phyloP scores from a whole-genome alignment of 148 eudicot genomes.

The Pharnaceum exiguum region DNA sequence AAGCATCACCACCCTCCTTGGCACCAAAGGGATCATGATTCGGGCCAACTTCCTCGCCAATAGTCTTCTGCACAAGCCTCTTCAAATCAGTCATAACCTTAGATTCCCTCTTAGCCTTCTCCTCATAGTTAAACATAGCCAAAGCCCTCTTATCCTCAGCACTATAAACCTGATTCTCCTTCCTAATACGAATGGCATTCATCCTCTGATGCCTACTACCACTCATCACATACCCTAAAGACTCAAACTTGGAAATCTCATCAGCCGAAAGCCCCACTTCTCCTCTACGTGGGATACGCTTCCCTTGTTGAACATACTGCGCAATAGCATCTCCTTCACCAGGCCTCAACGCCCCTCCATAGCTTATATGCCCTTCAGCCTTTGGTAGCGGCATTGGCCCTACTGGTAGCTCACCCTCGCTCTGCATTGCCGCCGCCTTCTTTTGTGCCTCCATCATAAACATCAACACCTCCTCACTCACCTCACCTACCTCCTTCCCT shows the following conservation, averaged over 20 bases:
- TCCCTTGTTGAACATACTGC: slow-evolving; percentile 97
- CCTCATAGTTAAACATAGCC: slow-evolving; percentile 98
- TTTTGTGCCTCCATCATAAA: slow-evolving; percentile 50
- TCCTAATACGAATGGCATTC: slow-evolving; percentile 99
- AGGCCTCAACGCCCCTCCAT: slow-evolving; percentile 97
- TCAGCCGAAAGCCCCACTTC: slow-evolving; percentile 98
- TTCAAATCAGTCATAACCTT: slow-evolving; percentile 94
- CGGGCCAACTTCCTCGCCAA: slow-evolving; percentile 74
- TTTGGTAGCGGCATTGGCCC: slow-evolving; percentile 92
- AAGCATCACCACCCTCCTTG: slow-evolving; percentile 59
- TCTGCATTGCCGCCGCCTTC: slow-evolving; percentile 38
- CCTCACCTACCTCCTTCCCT: slow-evolving; percentile 27
- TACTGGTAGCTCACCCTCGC: slow-evolving; percentile 57
- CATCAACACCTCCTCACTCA: slow-evolving; percentile 38
- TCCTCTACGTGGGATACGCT: slow-evolving; percentile 99
- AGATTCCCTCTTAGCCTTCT: slow-evolving; percentile 84
- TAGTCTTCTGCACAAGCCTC: slow-evolving; percentile 82
- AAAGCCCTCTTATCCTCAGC: slow-evolving; percentile 98
- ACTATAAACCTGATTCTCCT: slow-evolving; percentile 98
- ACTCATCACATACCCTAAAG: slow-evolving; percentile 96
- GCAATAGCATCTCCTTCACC: slow-evolving; percentile 99
- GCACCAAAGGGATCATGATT: slow-evolving; percentile 93
- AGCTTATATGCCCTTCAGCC: slow-evolving; percentile 97
- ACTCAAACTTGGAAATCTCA: slow-evolving; percentile 81
- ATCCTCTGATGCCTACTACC: slow-evolving; percentile 98